phyloP scores from a whole-genome alignment of 345 rosid species.

The Linum trigynum region DNA sequence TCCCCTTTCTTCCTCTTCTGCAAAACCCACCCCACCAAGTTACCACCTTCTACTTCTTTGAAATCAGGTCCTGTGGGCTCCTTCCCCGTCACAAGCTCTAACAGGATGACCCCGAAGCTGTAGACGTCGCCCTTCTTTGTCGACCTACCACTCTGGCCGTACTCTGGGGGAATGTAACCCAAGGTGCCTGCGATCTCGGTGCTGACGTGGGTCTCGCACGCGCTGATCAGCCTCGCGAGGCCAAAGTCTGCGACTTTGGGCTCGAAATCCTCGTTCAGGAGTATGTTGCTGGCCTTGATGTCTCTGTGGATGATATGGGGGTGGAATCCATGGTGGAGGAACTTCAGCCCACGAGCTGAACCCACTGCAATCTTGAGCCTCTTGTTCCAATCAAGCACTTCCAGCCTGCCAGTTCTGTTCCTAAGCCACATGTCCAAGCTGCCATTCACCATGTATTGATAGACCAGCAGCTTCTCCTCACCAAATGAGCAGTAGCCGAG shows the following conservation, averaged over 20 bases:
- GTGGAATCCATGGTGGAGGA: conserved; percentile 73
- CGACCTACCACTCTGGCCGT: conserved; percentile 77
- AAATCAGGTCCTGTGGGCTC: conserved; percentile 95
- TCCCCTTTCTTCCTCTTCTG: conserved; percentile 62
- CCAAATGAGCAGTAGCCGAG: conserved; percentile 75
- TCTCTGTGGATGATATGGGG: conserved; percentile 96
- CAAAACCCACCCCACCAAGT: conserved; percentile 77
- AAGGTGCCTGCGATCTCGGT: conserved; percentile 76
- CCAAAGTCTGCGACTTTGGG: conserved; percentile 90
- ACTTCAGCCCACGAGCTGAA: conserved; percentile 73
- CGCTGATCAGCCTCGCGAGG: conserved; percentile 81
- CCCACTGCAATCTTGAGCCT: conserved; percentile 69
- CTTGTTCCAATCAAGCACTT: conserved; percentile 66
- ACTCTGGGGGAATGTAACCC: conserved; percentile 92
- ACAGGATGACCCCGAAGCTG: conserved; percentile 78
- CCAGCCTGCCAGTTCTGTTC: conserved; percentile 48
- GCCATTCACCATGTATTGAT: conserved; percentile 86
- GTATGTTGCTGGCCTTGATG: conserved; percentile 83
- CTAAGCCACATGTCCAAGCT: conserved; percentile 82
- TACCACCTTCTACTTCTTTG: conserved; percentile 87
- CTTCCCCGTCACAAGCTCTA: conserved; percentile 79
- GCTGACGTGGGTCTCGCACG: conserved; percentile 85
- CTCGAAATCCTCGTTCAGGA: conserved; percentile 60
- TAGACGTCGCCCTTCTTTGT: conserved; percentile 82
- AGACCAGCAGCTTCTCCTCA: conserved; percentile 87